These are phyloP conservation scores for Dendrobium huoshanense DNA, from an alignment of 106 monocot species.

Conservation along the genomic window DNA sequence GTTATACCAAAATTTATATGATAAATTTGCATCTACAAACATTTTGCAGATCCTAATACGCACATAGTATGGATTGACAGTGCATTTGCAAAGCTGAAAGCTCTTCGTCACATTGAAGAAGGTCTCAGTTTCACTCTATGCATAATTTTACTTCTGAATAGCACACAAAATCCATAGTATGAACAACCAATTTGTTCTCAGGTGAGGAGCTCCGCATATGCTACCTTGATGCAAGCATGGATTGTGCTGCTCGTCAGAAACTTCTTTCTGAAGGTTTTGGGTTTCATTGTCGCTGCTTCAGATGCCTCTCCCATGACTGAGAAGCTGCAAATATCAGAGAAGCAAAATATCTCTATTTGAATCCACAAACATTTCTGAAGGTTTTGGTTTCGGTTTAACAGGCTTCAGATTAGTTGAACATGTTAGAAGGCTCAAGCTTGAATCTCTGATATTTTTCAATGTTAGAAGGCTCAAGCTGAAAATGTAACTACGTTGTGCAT, in stretches of 20 bases:
- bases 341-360: neutral
- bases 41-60: slow-evolving; percentile 76
- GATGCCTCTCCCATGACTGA: slow-evolving; percentile 63
- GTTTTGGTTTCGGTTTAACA: neutral
- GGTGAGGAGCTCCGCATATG: slow-evolving; percentile 88
- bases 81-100: slow-evolving; percentile 70
- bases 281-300: slow-evolving; percentile 57
- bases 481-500: too few relatives aligned
- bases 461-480: too few relatives aligned
- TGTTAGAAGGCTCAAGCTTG: neutral
- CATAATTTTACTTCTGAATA: neutral
- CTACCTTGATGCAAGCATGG: slow-evolving; percentile 95
- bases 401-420: neutral
- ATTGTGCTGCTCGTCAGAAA: slow-evolving; percentile 50
- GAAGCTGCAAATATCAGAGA: neutral
- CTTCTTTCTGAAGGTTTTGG: slow-evolving; percentile 81
- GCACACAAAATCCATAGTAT: too few relatives aligned
- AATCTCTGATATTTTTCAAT: neutral
- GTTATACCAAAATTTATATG: too few relatives aligned
- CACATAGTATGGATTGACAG: slow-evolving; percentile 85
- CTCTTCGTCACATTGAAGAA: slow-evolving; percentile 68
- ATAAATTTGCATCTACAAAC: too few relatives aligned
- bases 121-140: slow-evolving; percentile 22
- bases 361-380: neutral
- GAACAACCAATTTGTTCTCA: slow-evolving; percentile 13